phyloP scores from a whole-genome alignment of 2,329 filamentous ascomycete genomes.

The Ophiostoma tasmaniense region DNA sequence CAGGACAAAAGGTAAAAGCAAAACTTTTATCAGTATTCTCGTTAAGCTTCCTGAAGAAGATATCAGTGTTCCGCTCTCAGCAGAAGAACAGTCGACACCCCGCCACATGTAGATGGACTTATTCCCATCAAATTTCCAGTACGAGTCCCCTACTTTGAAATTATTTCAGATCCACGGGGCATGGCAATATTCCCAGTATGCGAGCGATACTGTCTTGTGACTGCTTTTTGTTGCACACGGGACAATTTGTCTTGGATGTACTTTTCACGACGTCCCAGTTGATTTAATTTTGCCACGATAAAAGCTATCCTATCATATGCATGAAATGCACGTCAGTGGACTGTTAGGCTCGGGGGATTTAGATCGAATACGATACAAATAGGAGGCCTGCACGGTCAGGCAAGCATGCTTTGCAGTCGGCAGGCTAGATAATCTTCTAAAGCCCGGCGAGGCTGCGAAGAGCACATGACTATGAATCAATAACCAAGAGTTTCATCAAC shows the following conservation, averaged over 20 bases:
- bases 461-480: neutral
- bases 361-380: slow-evolving; percentile 1
- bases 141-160: no score
- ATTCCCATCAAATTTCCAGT: no score
- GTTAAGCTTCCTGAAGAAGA: no score
- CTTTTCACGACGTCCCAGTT: neutral
- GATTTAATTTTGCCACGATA: neutral
- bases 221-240: neutral
- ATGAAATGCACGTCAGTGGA: neutral
- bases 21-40: no score
- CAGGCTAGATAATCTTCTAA: neutral
- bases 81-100: no score
- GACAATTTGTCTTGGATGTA: neutral
- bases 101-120: no score
- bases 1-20: no score
- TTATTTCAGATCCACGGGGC: no score
- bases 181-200: no score
- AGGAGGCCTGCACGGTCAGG: neutral
- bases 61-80: no score
- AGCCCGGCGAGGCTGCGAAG: neutral
- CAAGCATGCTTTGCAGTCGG: neutral
- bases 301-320: neutral
- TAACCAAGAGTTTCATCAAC: neutral
- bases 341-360: slow-evolving; percentile 1
- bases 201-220: neutral